A percentile compares a stretch with the other conserved stretches of the same genome.
phyloP scores from a whole-genome alignment of 2,329 filamentous ascomycete species.

The Pyrenophora teres region DNA sequence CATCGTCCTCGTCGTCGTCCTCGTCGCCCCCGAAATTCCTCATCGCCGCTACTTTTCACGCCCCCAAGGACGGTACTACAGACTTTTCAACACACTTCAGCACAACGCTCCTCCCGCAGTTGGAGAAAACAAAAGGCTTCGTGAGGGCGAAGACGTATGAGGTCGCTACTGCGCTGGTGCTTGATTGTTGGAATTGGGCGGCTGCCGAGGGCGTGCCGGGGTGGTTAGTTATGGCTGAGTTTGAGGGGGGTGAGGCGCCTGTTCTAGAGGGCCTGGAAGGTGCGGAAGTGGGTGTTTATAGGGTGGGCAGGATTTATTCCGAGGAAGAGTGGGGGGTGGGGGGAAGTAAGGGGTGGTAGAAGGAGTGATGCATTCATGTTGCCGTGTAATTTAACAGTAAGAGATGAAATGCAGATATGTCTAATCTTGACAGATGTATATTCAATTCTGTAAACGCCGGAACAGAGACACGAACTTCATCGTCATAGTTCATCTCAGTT shows the following conservation, averaged over 20 bases:
- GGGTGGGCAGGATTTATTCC: slow-evolving; percentile 21
- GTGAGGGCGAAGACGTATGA: slow-evolving; percentile 27
- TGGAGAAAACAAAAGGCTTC: slow-evolving; percentile 21
- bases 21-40: slow-evolving; percentile 15
- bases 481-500: no score
- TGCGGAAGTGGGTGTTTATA: slow-evolving; percentile 27
- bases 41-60: slow-evolving; percentile 16
- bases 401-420: no score
- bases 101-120: slow-evolving; percentile 21
- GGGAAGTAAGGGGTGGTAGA: slow-evolving; percentile 1
- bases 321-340: slow-evolving; percentile 16
- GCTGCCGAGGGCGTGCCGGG: slow-evolving; percentile 14
- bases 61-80: slow-evolving; percentile 3
- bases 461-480: no score
- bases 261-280: slow-evolving; percentile 19
- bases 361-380: no score
- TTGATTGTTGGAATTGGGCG: slow-evolving; percentile 25
- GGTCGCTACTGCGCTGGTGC: slow-evolving; percentile 19
- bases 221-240: slow-evolving; percentile 34
- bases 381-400: no score
- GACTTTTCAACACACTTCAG: slow-evolving; percentile 33
- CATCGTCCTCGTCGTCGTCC: not conserved
- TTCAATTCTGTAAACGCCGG: no score
- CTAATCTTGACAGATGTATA: no score
- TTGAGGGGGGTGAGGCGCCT: slow-evolving; percentile 25